Conservation (phyloP, 73 alveolate species). For the Halteria grandinella region DNA sequence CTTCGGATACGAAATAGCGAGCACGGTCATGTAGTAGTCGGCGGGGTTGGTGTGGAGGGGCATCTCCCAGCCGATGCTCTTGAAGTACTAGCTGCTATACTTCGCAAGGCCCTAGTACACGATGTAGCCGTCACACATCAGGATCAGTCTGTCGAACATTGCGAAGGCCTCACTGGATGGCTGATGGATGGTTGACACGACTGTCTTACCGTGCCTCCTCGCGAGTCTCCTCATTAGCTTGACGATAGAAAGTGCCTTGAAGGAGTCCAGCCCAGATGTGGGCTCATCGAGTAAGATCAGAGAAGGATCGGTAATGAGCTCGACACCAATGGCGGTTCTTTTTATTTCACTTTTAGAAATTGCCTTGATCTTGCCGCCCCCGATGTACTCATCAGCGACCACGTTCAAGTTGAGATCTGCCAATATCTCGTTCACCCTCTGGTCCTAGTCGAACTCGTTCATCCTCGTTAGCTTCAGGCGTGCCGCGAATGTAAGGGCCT, state of each 20-base stretch:
- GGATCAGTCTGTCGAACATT: constrained; percentile 57
- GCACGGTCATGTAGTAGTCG: constrained; percentile 57
- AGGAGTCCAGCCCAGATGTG: constrained; percentile 67
- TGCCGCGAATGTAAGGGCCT: constrained; percentile 77
- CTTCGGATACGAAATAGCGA: constrained; percentile 1
- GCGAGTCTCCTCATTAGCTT: constrained; percentile 4
- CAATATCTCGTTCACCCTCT: constrained; percentile 29
- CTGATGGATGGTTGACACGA: constrained; percentile 9
- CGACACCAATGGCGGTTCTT: constrained; percentile 66
- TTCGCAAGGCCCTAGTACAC: constrained; percentile 58
- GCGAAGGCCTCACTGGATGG: constrained; percentile 19
- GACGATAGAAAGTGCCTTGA: constrained; percentile 42
- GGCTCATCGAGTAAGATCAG: constrained; percentile 66
- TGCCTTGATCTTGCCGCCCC: constrained; percentile 1
- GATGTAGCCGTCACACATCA: constrained; percentile 45
- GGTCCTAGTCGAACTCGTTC: not conserved
- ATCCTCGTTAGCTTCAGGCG: not conserved
- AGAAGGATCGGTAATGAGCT: constrained; percentile 58
- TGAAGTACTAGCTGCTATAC: constrained; percentile 40
- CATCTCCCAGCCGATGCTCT: constrained; percentile 41
- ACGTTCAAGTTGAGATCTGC: constrained; percentile 20
- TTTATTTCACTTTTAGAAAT: constrained; percentile 70
- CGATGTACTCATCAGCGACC: constrained; percentile 28
- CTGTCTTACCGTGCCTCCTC: constrained; percentile 8
- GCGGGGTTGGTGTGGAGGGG: constrained; percentile 77